phyloP scores from a whole-genome alignment of 1,284 basidiomycete genomes.

The Lignosus rhinocerotis region DNA sequence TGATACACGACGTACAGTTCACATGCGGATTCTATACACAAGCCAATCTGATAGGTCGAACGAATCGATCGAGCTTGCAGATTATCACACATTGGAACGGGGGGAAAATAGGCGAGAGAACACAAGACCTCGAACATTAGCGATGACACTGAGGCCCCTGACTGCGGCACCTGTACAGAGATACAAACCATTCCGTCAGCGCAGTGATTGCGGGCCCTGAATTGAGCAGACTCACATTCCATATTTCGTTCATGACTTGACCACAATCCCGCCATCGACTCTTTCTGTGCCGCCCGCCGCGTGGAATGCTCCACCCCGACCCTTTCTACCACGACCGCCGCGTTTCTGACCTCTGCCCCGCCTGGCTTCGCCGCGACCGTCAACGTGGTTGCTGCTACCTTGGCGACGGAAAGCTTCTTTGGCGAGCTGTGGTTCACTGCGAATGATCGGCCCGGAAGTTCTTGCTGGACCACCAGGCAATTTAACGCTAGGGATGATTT shows the following conservation, averaged over 20 bases:
- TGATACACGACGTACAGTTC: slow-evolving; percentile 15
- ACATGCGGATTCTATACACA: slow-evolving; percentile 12
- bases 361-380: slow-evolving; percentile 9
- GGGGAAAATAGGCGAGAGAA: slow-evolving; percentile 9
- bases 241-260: slow-evolving; percentile 27
- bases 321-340: slow-evolving; percentile 21
- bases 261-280: slow-evolving; percentile 34
- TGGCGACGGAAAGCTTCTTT: slow-evolving; percentile 23
- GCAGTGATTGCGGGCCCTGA: slow-evolving; percentile 1
- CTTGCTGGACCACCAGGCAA: slow-evolving; percentile 8
- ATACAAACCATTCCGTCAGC: slow-evolving; percentile 1
- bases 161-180: slow-evolving; percentile 10
- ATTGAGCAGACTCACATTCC: slow-evolving; percentile 6
- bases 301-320: slow-evolving; percentile 19
- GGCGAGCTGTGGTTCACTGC: slow-evolving; percentile 15
- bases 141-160: neutral
- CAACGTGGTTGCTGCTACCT: slow-evolving; percentile 19
- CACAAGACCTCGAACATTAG: slow-evolving; percentile 6
- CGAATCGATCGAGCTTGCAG: slow-evolving; percentile 11
- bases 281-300: slow-evolving; percentile 24
- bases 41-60: slow-evolving; percentile 7
- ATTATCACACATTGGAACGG: slow-evolving; percentile 4
- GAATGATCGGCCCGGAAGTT: slow-evolving; percentile 10
- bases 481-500: slow-evolving; percentile 10
- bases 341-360: slow-evolving; percentile 20